Conservation (phyloP, 768 basidiomycete genomes). For the Rhizopogon salebrosus region DNA sequence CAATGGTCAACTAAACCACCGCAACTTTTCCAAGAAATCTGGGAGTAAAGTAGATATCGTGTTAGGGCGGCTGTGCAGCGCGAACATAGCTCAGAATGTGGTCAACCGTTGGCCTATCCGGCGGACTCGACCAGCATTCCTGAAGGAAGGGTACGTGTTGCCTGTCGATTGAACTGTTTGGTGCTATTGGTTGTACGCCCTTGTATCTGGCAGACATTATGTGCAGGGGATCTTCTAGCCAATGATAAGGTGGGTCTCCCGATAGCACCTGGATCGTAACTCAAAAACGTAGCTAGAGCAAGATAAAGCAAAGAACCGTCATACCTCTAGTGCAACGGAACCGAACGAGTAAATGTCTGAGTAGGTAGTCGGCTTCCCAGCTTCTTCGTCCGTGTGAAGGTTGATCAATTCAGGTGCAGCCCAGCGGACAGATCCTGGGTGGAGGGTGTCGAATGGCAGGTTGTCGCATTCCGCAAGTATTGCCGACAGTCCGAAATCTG, state of each 20-base stretch:
- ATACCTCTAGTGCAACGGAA: constrained; percentile 3
- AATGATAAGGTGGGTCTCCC: constrained; percentile 5
- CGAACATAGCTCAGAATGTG: neutral
- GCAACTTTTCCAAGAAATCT: no score
- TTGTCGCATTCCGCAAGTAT: constrained; percentile 1
- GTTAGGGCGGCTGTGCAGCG: neutral
- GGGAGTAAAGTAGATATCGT: no score
- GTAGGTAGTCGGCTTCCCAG: neutral
- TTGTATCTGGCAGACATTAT: neutral
- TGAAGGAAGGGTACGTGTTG: neutral
- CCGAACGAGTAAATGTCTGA: constrained; percentile 7
- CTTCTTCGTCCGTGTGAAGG: neutral
- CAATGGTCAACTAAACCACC: no score
- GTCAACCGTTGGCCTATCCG: neutral
- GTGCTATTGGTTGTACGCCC: neutral
- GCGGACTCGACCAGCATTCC: neutral
- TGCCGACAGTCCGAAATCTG: constrained; percentile 4
- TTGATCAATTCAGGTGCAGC: constrained; percentile 5
- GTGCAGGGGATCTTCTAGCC: neutral
- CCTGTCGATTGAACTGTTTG: neutral
- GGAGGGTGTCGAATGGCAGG: neutral
- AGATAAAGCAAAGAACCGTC: neutral
- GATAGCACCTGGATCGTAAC: constrained; percentile 3
- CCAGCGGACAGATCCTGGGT: constrained; percentile 5
- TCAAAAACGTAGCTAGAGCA: neutral